Conservation (phyloP, 2,329 filamentous ascomycete genomes). For the Aspergillus japonicus region DNA sequence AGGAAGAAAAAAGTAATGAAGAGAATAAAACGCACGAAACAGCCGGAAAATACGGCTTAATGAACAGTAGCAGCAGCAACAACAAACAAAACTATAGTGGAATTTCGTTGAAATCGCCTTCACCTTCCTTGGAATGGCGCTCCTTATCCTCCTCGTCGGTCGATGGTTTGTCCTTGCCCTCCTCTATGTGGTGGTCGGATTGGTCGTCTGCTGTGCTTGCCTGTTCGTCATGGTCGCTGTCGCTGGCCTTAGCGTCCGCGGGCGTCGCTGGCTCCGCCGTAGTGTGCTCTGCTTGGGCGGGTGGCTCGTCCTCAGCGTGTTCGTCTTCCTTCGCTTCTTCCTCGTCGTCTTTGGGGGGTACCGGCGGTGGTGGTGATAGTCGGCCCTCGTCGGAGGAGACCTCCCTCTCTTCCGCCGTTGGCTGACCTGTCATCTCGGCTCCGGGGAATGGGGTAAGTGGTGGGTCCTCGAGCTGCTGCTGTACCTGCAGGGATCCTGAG, state of each 20-base stretch:
- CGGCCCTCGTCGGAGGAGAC: slow-evolving; percentile 28
- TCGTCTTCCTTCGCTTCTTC: slow-evolving; percentile 13
- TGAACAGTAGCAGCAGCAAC: not conserved
- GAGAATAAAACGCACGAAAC: slow-evolving; percentile 8
- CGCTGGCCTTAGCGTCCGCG: slow-evolving; percentile 12
- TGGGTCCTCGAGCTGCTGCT: slow-evolving; percentile 26
- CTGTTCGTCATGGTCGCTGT: slow-evolving; percentile 10
- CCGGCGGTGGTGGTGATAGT: slow-evolving; percentile 25
- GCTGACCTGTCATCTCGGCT: slow-evolving; percentile 28
- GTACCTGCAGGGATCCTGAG: slow-evolving; percentile 22
- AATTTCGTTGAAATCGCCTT: slow-evolving; percentile 38
- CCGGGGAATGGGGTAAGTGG: slow-evolving; percentile 38
- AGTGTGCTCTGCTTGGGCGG: slow-evolving; percentile 9
- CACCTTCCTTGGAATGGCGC: slow-evolving; percentile 32
- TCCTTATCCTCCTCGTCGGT: slow-evolving; percentile 21
- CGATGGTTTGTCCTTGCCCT: slow-evolving; percentile 13
- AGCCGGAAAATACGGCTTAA: slow-evolving; percentile 9
- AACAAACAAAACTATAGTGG: slow-evolving; percentile 25
- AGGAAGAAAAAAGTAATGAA: not conserved
- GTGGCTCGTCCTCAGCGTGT: slow-evolving; percentile 20
- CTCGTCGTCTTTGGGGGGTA: slow-evolving; percentile 31
- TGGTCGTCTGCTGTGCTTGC: slow-evolving; percentile 17
- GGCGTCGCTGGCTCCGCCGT: not conserved
- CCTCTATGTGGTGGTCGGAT: slow-evolving; percentile 20
- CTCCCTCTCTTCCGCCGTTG: slow-evolving; percentile 29